Conservation (phyloP, 83 land plant genomes). For the Larix sibirica region DNA sequence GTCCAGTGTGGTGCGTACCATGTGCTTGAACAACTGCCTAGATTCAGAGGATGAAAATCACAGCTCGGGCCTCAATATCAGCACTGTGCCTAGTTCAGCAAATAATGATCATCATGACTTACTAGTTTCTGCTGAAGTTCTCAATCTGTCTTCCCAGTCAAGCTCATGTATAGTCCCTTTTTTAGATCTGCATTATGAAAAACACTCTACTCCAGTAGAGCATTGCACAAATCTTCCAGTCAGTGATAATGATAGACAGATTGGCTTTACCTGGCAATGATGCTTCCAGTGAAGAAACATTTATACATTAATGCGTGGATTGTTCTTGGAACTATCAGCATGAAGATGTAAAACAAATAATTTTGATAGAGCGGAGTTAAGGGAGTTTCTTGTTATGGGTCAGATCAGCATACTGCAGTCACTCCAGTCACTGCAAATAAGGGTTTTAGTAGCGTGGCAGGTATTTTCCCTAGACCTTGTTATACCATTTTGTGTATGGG, state of each 20-base stretch:
- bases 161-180: background rate
- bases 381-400: background rate
- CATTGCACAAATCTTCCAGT: background rate
- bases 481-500: too few species aligned
- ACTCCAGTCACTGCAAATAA: background rate
- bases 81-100: background rate
- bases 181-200: background rate
- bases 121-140: background rate
- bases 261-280: background rate
- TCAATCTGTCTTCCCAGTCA: background rate
- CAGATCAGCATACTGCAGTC: background rate
- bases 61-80: background rate
- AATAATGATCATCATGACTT: background rate
- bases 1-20: background rate
- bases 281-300: background rate
- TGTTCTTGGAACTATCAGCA: background rate
- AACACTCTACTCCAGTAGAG: background rate
- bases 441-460: background rate
- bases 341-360: background rate
- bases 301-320: conserved; percentile 6
- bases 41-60: background rate
- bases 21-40: background rate
- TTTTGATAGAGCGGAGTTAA: background rate
- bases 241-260: background rate
- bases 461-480: background rate